Evolutionary conservation across 148 eudicot genomes (phyloP).

Genomic region (Oxyria digyna): DNA sequence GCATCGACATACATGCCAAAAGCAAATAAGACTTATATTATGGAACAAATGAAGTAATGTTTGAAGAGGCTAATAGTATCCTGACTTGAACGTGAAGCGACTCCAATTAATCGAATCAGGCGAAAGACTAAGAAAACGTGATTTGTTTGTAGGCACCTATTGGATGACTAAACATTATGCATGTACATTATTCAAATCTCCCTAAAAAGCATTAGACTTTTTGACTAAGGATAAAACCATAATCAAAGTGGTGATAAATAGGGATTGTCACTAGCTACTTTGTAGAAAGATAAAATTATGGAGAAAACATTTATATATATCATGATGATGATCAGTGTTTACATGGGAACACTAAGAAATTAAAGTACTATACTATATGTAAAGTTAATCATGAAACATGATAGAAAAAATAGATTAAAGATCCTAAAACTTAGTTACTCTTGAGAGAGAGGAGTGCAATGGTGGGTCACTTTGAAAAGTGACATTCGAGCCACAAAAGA

Average conservation of each 20-base stretch:
- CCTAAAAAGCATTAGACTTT: neutral
- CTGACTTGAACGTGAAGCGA: too few relatives aligned
- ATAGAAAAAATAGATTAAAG: neutral
- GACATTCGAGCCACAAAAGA: constrained; percentile 11
- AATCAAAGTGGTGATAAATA: neutral
- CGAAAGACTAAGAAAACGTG: too few relatives aligned
- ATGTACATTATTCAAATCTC: neutral
- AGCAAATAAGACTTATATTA: too few relatives aligned
- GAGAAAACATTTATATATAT: neutral
- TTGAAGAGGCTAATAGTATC: too few relatives aligned
- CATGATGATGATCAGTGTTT: constrained; percentile 5
- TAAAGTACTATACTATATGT: neutral
- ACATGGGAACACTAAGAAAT: neutral
- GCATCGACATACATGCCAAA: too few relatives aligned
- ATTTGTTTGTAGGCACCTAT: neutral
- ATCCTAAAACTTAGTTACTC: neutral
- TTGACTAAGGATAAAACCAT: neutral
- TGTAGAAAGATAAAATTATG: neutral
- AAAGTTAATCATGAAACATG: neutral
- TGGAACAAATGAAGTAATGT: too few relatives aligned
- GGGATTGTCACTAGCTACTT: neutral
- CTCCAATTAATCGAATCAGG: too few relatives aligned
- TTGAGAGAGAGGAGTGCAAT: constrained; percentile 1
- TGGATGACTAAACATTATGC: neutral
- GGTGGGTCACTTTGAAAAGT: constrained; percentile 5